Evolutionary conservation across 257 asterid species (phyloP), one percentile per base, ranked within the genome.

Genomic region (Solanum lycopersicoides): DNA sequence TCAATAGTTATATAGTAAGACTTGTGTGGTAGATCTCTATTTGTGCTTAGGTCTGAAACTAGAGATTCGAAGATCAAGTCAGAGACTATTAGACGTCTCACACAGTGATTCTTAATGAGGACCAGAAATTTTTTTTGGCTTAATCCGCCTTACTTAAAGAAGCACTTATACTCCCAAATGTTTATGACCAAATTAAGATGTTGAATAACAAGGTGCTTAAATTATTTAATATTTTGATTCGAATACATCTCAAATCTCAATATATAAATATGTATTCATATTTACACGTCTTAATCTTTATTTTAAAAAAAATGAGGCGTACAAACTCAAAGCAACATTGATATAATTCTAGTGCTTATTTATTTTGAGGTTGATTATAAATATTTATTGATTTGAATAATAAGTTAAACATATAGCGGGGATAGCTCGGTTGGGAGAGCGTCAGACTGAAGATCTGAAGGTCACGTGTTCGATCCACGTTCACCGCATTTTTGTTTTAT

Each of bases 361-460:
- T 68, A 66, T 66, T 66, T 66, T 25, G 30, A 23, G 15, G 5
- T 56, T 60, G 6, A 2, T 59, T 20, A 56, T 20, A 8, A 56
- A 7, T 20, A 20, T 56, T 20, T 0, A 20, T 8, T 4, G 0
- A 56, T 56, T 4, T 56, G 5, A 56, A 7, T 20, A 56, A 11
- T 56, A 53, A 7, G 1, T 3, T 3, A 1, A 28, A 3, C 0
- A 23, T 4, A 10, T 9, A 12, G 96, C 94, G 95, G 97, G 97
- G 96, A 95, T 94, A 95, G 97, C 95, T 93, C 96, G 93, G 95
- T 94, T 94, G 97, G 98, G 97, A 93, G 97, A 94, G 96, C 98
- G 96, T 93, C 96, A 94, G 95, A 94, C 98, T 95, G 95, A 90
- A 93, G 94, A 91, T 93, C 91, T 91, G 95, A 95, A 93, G 98